Evolutionary conservation across 1,139 yeast genomes (phyloP).

Genomic region (Geotrichum australiense): DNA sequence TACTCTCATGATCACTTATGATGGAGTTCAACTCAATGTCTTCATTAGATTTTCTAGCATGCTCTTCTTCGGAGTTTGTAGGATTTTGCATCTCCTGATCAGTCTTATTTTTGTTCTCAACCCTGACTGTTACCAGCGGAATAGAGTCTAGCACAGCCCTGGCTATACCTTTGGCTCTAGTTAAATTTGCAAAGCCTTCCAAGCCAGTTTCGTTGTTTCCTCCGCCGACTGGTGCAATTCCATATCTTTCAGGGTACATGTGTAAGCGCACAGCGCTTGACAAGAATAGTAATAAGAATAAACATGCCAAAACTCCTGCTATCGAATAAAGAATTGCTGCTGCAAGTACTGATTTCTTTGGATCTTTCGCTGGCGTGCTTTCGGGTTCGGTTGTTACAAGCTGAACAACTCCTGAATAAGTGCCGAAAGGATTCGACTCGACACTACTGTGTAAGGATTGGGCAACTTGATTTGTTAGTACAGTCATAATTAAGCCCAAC

Average conservation of each 20-base stretch:
- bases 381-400: conserved; percentile 22
- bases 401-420: conserved; percentile 18
- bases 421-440: conserved; percentile 11
- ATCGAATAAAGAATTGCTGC: conserved; percentile 31
- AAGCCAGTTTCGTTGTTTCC: conserved; percentile 13
- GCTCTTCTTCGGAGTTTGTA: background rate
- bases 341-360: conserved; percentile 25
- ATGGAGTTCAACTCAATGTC: conserved; percentile 5
- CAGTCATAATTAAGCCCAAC: conserved; percentile 31
- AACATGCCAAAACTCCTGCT: conserved; percentile 31
- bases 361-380: conserved; percentile 10
- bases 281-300: conserved; percentile 30
- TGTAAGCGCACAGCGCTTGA: conserved; percentile 34
- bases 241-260: conserved; percentile 35
- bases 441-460: conserved; percentile 24
- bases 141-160: conserved; percentile 36
- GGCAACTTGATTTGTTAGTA: conserved; percentile 25
- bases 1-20: no score
- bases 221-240: conserved; percentile 22
- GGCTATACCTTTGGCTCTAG: conserved; percentile 33
- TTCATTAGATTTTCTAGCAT: background rate
- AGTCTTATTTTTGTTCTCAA: conserved; percentile 11
- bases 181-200: conserved; percentile 20
- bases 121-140: conserved; percentile 31
- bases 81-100: conserved; percentile 2